Conservation (phyloP, 2,329 filamentous ascomycete species). For the Aspergillus neoniger region DNA sequence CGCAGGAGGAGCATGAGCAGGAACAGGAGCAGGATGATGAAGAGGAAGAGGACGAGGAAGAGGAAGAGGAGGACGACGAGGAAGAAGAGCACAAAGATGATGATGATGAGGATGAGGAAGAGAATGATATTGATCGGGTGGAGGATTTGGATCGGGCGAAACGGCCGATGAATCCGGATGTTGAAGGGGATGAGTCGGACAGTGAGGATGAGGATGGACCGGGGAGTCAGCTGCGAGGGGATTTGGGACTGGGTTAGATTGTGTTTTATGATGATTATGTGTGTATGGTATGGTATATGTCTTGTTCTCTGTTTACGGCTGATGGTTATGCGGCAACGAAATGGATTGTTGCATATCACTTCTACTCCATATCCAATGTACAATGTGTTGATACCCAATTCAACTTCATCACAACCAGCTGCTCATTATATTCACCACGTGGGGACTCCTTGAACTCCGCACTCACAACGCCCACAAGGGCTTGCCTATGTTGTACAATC, state of each 20-base stretch:
- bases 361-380: conserved; percentile 5
- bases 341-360: conserved; percentile 10
- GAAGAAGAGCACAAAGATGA: conserved; percentile 29
- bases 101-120: conserved; percentile 31
- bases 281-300: conserved; percentile 8
- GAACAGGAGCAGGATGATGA: conserved; percentile 26
- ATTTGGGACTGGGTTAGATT: conserved; percentile 30
- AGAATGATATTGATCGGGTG: conserved; percentile 41
- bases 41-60: conserved; percentile 29
- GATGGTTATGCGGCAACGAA: neutral
- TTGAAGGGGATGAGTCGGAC: conserved; percentile 33
- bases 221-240: conserved; percentile 34
- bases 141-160: conserved; percentile 39
- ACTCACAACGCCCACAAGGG: neutral
- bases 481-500: neutral
- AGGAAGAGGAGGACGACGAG: conserved; percentile 25
- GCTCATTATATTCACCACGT: neutral
- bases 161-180: conserved; percentile 34
- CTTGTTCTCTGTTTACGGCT: neutral
- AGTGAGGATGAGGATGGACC: conserved; percentile 34
- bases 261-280: conserved; percentile 17
- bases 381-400: conserved; percentile 1
- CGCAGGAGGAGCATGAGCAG: conserved; percentile 17
- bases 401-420: neutral
- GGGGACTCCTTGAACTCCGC: neutral